Evolutionary conservation across 805 yeast species (phyloP), one percentile per base, ranked within the genome.

Genomic region (Pichia sporocuriosa): DNA sequence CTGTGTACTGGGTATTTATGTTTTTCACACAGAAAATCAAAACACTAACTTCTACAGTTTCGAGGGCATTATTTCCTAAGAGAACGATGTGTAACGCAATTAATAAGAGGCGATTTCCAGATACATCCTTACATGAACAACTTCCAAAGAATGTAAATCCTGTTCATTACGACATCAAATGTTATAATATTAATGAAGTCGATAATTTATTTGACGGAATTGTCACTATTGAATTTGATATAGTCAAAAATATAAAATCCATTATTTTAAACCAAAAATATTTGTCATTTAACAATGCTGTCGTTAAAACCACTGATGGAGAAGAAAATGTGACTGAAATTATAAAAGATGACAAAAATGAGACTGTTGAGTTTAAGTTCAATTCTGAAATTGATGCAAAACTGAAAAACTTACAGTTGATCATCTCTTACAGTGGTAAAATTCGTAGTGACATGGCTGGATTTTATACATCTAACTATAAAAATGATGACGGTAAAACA

Each of bases 91-190:
- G 35, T 30, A 38, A 19, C 24, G 13, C 35, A 20, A 16, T 33
- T 24, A 37, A 28, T 3, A 34, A 38, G 15, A 30, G 5, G n/a
- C 22, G 17, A 31, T 42, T 36, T 21, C 32, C 58, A 4, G 65
- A 59, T 39, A 55, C 60, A 12, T 53, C 74, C 79, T 46, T 94
- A 85, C 52, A 67, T 68, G 37, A 55, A 26, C 57, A 59, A 10
- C 44, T 63, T 19, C 66, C 67, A 10, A 37, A 48, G 10, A 67
- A 73, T 40, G 82, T 88, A 46, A 71, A 71, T 45, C 97, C 98
- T 27, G 52, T 66, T 27, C 84, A 84, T 62, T 90, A 93, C 59
- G 74, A 77, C 41, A 60, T 93, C 26, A 70, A 78, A 16, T 65
- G 79, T 40, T 57, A 33, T 34, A 81, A 79, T 53, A 87, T 94